Base-by-base conservation (phyloP, 306 rosid species). In the Cicer chorassanicum region DNA sequence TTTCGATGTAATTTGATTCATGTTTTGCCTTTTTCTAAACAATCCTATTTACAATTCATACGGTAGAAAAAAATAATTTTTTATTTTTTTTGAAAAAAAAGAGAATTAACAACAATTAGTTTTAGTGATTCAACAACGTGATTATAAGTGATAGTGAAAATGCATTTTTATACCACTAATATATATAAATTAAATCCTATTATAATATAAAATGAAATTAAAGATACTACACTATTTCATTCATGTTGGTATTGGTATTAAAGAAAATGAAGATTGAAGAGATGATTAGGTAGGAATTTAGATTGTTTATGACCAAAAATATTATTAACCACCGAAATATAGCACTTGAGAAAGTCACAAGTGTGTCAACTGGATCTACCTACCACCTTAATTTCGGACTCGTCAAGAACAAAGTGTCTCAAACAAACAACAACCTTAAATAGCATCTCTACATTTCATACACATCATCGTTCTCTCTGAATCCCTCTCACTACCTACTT, bases 321-420 rank as follows among this genome's bases (percentile, higher is more conserved):
- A 21, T 21, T 24, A 57, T 56, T 56, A 18, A 18, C 11, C 13
- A 57, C 15, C 18, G 1, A 39, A 13, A 7, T 6, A 38, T 60
- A 62, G 72, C 38, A 84, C 61, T 61, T 72, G 42, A 66, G 24
- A 39, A 51, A 48, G 44, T 72, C 85, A 75, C 77, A 78, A 74
- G 65, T 73, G 29, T 44, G 70, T 75, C 81, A 65, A 60, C 77
- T 75, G 4, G 4, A 16, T 38, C 78, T 65, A 85, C 86, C 86
- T 75, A 85, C 86, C 86, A 16, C 67, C 64, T 42, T 57, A 50
- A 6, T 12, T 19, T 73, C 34, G 4, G 34, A 24, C 70, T 42
- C 21, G 79, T 86, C 43, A 51, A 11, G 39, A 40, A 24, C 7
- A 24, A 34, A 49, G 55, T 43, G 65, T 39, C 53, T 63, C 9